Evolutionary conservation across 345 rosid genomes (phyloP).

Genomic region (Alliaria petiolata): DNA sequence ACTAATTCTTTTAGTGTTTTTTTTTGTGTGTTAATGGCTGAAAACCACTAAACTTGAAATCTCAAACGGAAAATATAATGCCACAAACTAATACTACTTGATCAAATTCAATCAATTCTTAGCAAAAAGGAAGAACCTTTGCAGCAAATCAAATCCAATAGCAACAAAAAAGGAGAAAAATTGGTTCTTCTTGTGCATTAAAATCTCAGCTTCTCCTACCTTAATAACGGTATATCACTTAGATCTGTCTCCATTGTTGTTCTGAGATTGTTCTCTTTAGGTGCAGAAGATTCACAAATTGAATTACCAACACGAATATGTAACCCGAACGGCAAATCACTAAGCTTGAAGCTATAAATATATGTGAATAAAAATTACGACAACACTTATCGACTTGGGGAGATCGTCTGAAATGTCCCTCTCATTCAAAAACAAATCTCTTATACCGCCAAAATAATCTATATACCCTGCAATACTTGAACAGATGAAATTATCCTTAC

Average conservation of each 20-base stretch:
- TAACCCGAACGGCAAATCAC: neutral
- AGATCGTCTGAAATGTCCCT: too few species aligned
- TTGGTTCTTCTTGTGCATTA: conserved; percentile 87
- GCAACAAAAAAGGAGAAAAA: conserved; percentile 50
- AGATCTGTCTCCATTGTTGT: conserved; percentile 49
- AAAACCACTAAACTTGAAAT: neutral
- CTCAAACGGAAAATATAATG: neutral
- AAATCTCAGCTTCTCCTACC: conserved; percentile 98
- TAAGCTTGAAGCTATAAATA: neutral
- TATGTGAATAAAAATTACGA: neutral
- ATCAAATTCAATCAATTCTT: neutral
- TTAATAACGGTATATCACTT: conserved; percentile 60
- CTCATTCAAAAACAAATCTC: too few species aligned
- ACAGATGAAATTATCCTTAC: too few species aligned
- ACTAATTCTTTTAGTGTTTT: too few species aligned
- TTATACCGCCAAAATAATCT: too few species aligned
- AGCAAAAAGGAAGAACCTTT: conserved; percentile 5
- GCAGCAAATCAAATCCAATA: neutral
- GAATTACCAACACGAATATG: conserved; percentile 22
- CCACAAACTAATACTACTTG: neutral
- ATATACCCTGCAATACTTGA: too few species aligned
- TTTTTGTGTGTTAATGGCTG: neutral
- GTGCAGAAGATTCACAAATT: neutral
- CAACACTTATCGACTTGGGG: conserved; percentile 11
- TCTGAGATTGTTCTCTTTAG: conserved; percentile 13